Evolutionary conservation across 1,284 basidiomycete genomes (phyloP).

Genomic region (Apiotrichum mycotoxinovorans): DNA sequence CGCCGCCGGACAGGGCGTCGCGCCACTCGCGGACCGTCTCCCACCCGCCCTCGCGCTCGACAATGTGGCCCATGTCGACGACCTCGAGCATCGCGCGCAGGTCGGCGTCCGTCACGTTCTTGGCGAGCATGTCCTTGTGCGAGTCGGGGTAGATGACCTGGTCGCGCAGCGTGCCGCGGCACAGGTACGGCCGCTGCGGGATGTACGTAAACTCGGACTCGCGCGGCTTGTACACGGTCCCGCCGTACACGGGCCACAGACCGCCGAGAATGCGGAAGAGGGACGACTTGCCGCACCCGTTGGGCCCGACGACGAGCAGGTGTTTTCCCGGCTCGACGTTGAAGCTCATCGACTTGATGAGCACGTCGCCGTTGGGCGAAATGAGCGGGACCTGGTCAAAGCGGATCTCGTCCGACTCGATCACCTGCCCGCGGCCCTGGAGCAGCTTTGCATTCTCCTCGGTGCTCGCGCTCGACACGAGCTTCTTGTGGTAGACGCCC

Average conservation of each 20-base stretch:
- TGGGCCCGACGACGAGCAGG: conserved; percentile 85
- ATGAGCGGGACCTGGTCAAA: conserved; percentile 94
- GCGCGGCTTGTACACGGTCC: conserved; percentile 86
- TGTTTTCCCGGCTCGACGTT: conserved; percentile 88
- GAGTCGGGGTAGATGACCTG: conserved; percentile 81
- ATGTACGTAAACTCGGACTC: conserved; percentile 89
- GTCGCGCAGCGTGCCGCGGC: conserved; percentile 86
- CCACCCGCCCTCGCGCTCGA: conserved; percentile 97
- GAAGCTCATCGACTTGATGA: conserved; percentile 81
- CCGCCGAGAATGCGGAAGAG: conserved; percentile 93
- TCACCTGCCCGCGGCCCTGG: conserved; percentile 69
- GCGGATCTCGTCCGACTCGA: conserved; percentile 75
- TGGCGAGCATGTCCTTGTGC: conserved; percentile 57
- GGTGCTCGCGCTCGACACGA: conserved; percentile 70
- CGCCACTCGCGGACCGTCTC: conserved; percentile 84
- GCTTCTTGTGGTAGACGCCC: conserved; percentile 83
- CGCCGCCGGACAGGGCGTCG: conserved; percentile 73
- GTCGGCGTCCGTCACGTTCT: conserved; percentile 71
- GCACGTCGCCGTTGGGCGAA: conserved; percentile 90
- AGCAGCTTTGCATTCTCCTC: conserved; percentile 77
- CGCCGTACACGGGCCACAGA: conserved; percentile 95
- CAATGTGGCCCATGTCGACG: conserved; percentile 82
- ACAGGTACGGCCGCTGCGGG: conserved; percentile 92
- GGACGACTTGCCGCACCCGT: conserved; percentile 83
- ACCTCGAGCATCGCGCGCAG: conserved; percentile 68